Evolutionary conservation across 805 yeast genomes (phyloP).

Genomic region (Yamadazyma phyllophila): DNA sequence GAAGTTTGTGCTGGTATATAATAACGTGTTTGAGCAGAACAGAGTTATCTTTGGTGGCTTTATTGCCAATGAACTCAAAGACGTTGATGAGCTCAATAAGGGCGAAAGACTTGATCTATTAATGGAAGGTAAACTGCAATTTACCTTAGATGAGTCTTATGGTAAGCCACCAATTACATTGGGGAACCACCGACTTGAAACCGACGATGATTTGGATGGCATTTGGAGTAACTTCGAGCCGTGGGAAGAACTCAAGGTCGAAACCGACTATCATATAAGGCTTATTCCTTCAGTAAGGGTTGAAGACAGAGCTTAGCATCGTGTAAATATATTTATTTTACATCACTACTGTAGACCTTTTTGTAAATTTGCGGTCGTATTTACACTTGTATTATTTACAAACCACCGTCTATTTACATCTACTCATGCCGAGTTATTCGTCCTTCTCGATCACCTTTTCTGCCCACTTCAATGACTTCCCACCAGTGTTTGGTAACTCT

Average conservation of each 20-base stretch:
- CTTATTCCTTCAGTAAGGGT: conserved; percentile 29
- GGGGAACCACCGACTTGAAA: conserved; percentile 34
- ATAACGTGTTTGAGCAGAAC: conserved; percentile 25
- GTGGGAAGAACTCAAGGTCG: conserved; percentile 42
- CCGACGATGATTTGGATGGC: conserved; percentile 43
- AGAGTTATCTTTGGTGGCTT: conserved; percentile 17
- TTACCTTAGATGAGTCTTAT: conserved; percentile 25
- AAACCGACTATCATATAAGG: conserved; percentile 39
- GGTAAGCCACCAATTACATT: conserved; percentile 36
- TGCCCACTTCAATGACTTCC: conserved; percentile 36
- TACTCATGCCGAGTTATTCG: background rate
- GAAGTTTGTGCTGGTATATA: conserved; percentile 31
- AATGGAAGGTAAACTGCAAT: conserved; percentile 29
- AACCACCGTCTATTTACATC: no score
- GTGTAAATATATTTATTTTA: background rate
- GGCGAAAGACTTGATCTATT: conserved; percentile 33
- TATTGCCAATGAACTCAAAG: conserved; percentile 23
- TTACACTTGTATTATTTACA: no score
- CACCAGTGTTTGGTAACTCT: conserved; percentile 15
- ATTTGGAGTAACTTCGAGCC: conserved; percentile 46
- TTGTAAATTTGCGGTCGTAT: no score
- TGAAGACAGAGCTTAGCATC: background rate
- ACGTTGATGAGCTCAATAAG: conserved; percentile 37
- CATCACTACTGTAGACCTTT: no score
- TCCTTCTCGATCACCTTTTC: conserved; percentile 31